Percentiles rank a stretch among this genome's conserved stretches.
Evolutionary conservation across 176 grass and related monocot species (phyloP).

Genomic region (Otatea glauca): DNA sequence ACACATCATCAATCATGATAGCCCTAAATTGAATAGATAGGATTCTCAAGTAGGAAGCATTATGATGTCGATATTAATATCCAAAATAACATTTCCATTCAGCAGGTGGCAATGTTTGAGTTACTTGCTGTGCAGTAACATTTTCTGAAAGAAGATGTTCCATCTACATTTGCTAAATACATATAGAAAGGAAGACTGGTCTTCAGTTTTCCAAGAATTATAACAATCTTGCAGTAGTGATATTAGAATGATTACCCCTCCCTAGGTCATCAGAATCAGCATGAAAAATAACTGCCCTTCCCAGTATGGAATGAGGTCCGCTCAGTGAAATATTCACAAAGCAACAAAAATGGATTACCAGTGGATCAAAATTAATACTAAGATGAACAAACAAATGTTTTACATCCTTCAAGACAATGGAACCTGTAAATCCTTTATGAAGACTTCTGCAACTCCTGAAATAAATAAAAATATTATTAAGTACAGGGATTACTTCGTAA

Average conservation of each 20-base stretch:
- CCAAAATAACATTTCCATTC: not conserved
- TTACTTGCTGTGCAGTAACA: not conserved
- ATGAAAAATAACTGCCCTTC: conserved; percentile 76
- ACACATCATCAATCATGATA: not conserved
- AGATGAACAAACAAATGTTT: not conserved
- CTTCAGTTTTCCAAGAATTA: not conserved
- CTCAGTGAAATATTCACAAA: conserved; percentile 55
- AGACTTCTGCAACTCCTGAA: conserved; percentile 71
- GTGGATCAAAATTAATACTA: not conserved
- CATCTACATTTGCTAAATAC: too few species aligned
- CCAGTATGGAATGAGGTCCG: conserved; percentile 63
- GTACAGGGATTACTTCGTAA: not conserved
- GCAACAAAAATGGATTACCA: conserved; percentile 28
- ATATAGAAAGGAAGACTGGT: too few species aligned
- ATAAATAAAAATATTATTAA: conserved; percentile 29
- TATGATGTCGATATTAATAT: not conserved
- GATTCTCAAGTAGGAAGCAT: not conserved
- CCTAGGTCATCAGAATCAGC: conserved; percentile 76
- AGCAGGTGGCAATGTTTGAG: not conserved
- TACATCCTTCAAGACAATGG: conserved; percentile 1
- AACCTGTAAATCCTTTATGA: conserved; percentile 69
- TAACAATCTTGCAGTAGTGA: conserved; percentile 8
- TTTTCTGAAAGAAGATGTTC: too few species aligned
- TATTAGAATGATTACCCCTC: conserved; percentile 55
- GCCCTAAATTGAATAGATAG: not conserved